Evolutionary conservation across 345 rosid species (phyloP), one percentile per base, ranked within the genome.

Genomic region (Mangifera indica): DNA sequence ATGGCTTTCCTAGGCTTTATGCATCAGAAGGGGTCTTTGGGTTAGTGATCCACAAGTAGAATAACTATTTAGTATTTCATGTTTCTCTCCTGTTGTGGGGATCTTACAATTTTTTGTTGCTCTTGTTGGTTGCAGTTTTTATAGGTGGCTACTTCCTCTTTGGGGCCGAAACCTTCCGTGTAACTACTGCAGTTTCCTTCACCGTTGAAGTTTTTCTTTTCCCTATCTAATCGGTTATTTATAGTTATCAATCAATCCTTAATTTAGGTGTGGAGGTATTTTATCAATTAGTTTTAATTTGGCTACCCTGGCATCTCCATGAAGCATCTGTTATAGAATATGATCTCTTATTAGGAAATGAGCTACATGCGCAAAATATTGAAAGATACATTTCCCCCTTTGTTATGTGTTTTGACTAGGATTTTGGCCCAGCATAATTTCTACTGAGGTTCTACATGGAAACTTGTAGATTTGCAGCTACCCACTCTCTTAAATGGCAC

Each of bases 1-100:
- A 86, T 83, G 92, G 88, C 26, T 77, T 86, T 69, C 88, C 90
- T 17, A 83, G 73, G 75, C 77, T 84, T 11, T 81, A 86, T 79
- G 78, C 82, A 63, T 73, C 77, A 14, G 87, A 86, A 81, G 90
- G 92, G 15, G 69, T 88, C 68, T 70, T 75, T 13, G 90, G 92
- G 90, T 86, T 63, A 68, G 65, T 34, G 29, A 65, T 63, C 61
- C 13, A 20, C 7, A 40, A 46, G 37, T 55, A 21, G 34, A 3
- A 32, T 56, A 18, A 0, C 53, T 34, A 29, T 53, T 60, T 14
- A 8, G 6, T 66, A 12, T 25, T 5, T 66, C 21, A 15, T 66
- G 34, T 48, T 45, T 5, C 12, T 51, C 55, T 15, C 52, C 66
- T 22, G 24, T 34, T 66, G 65, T 12, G 18, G 14, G 6, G 9